Percentiles rank a stretch among this genome's conserved stretches.
These are phyloP conservation scores for Talaromyces rugulosus DNA, from an alignment of 2,329 filamentous ascomycete genomes.

Conservation along the genomic window DNA sequence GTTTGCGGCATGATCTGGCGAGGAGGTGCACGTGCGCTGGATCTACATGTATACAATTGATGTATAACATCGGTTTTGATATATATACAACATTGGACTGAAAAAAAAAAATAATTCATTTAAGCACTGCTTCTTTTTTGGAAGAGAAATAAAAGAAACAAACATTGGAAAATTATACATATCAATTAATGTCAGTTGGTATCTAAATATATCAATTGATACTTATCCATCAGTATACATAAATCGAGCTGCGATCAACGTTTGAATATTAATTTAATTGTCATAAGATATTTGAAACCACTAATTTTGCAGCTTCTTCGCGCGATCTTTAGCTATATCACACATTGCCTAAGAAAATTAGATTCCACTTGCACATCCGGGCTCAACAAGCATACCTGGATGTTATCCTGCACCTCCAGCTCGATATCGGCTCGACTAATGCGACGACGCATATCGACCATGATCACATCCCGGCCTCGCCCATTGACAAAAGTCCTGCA, in stretches of 20 bases:
- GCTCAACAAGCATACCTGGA: conserved; percentile 59
- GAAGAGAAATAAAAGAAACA: too few species aligned
- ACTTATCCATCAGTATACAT: too few species aligned
- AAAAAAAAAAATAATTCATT: too few species aligned
- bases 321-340: conserved; percentile 79
- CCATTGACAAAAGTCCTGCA: conserved; percentile 80
- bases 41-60: background rate
- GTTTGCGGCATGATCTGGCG: background rate
- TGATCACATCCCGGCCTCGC: conserved; percentile 65
- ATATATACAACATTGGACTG: too few species aligned
- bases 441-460: conserved; percentile 73
- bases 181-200: too few species aligned
- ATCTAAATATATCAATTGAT: too few species aligned
- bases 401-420: conserved; percentile 66
- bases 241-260: background rate
- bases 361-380: background rate
- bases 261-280: background rate
- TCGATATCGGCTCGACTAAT: conserved; percentile 65
- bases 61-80: background rate
- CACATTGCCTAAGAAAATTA: conserved; percentile 68
- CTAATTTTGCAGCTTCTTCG: conserved; percentile 52
- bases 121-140: too few species aligned
- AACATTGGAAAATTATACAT: too few species aligned
- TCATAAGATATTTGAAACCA: background rate
- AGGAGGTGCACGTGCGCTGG: background rate